These are phyloP conservation scores for Prunus armeniaca DNA, from an alignment of 306 rosid species.

Conservation along the genomic window DNA sequence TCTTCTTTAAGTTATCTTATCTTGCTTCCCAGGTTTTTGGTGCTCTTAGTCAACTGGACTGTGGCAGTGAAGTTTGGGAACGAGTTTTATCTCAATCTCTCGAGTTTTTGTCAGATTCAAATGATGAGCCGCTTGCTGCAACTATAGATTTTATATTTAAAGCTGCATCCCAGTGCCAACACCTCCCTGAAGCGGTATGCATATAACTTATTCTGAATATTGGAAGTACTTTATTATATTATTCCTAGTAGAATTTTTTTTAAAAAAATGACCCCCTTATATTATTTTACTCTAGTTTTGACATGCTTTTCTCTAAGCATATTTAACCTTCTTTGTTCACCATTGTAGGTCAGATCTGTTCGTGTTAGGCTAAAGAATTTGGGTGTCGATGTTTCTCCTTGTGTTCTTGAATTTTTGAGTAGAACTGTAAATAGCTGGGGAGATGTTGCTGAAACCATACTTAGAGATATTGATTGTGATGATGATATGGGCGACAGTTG, in stretches of 20 bases:
- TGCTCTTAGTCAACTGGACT: slow-evolving; percentile 90
- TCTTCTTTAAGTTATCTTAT: slow-evolving; percentile 29
- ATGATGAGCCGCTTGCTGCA: slow-evolving; percentile 77
- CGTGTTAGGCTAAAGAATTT: slow-evolving; percentile 80
- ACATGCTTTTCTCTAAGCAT: slow-evolving; percentile 12
- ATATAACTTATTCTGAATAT: slow-evolving; percentile 27
- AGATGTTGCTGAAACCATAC: slow-evolving; percentile 94
- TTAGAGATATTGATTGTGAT: slow-evolving; percentile 88
- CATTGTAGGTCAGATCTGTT: slow-evolving; percentile 76
- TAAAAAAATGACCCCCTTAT: no score
- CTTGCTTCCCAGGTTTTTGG: slow-evolving; percentile 65
- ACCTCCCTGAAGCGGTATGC: slow-evolving; percentile 95
- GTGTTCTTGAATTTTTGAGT: slow-evolving; percentile 88
- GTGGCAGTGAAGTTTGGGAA: slow-evolving; percentile 97
- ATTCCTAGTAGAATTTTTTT: not conserved
- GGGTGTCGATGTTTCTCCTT: slow-evolving; percentile 80
- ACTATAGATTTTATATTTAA: slow-evolving; percentile 88
- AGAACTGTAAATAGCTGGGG: slow-evolving; percentile 97
- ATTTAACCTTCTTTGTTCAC: slow-evolving; percentile 32
- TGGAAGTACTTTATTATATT: slow-evolving; percentile 12
- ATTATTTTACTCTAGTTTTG: slow-evolving; percentile 9
- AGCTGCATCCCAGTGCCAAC: slow-evolving; percentile 98
- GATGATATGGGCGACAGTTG: slow-evolving; percentile 74
- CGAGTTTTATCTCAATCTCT: slow-evolving; percentile 72
- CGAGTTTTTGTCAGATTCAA: slow-evolving; percentile 79